Conservation (phyloP, 176 grass and related monocot species). For the Oropetium thomaeum region DNA sequence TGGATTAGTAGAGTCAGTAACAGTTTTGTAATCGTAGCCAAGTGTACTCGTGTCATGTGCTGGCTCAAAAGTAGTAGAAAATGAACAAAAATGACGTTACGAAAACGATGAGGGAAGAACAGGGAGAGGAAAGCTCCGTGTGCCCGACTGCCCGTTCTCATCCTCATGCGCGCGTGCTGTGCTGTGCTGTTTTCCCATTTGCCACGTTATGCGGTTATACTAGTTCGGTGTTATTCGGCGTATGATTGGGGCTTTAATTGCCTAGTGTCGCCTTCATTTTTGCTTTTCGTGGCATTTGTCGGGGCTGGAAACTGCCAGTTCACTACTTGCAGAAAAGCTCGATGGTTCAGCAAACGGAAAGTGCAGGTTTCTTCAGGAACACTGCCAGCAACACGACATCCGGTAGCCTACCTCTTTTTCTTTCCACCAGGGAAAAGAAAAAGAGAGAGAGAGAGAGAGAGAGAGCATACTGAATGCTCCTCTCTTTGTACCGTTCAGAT, state of each 20-base stretch:
- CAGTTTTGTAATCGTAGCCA: neutral
- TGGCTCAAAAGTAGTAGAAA: neutral
- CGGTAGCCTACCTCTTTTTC: neutral
- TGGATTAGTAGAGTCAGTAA: neutral
- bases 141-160: too few relatives aligned
- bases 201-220: neutral
- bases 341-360: neutral
- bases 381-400: neutral
- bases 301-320: neutral
- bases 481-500: too few relatives aligned
- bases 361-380: constrained; percentile 13
- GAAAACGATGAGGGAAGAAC: constrained; percentile 2
- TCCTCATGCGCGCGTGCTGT: neutral
- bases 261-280: neutral
- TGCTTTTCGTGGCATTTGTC: constrained; percentile 5
- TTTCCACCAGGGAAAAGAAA: too few relatives aligned
- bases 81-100: neutral
- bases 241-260: constrained; percentile 29
- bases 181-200: too few relatives aligned
- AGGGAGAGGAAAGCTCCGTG: neutral
- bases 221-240: neutral
- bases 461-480: too few relatives aligned
- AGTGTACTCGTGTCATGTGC: neutral
- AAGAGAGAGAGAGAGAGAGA: too few relatives aligned
- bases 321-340: constrained; percentile 18